phyloP scores from a whole-genome alignment of 768 basidiomycete species.

The Psilocybe tampanensis region DNA sequence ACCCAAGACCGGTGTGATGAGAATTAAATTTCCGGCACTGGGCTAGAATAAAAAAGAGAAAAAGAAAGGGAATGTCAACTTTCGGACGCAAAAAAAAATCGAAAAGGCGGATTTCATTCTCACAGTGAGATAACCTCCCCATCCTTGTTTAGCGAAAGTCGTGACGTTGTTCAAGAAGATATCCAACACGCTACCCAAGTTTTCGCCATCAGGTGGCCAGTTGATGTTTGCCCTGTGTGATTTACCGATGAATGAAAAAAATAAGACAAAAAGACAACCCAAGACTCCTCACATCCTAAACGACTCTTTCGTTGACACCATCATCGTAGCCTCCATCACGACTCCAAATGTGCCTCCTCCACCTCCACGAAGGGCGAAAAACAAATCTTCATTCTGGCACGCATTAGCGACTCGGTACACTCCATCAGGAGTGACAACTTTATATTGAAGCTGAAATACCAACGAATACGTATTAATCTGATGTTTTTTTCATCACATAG shows the following conservation, averaged over 20 bases:
- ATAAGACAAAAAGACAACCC: neutral
- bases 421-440: slow-evolving; percentile 58
- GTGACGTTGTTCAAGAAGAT: slow-evolving; percentile 38
- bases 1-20: slow-evolving; percentile 31
- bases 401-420: slow-evolving; percentile 44
- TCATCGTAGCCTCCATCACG: slow-evolving; percentile 37
- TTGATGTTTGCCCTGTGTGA: slow-evolving; percentile 36
- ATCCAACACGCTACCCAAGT: slow-evolving; percentile 35
- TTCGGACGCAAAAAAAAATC: neutral
- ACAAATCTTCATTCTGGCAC: slow-evolving; percentile 53
- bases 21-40: slow-evolving; percentile 21
- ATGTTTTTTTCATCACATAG: too few relatives aligned
- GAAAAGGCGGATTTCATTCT: neutral
- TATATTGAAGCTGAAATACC: slow-evolving; percentile 44
- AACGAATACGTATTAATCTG: too few relatives aligned
- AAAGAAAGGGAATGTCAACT: neutral
- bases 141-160: slow-evolving; percentile 47
- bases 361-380: slow-evolving; percentile 54
- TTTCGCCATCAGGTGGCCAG: slow-evolving; percentile 29
- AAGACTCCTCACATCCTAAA: slow-evolving; percentile 16
- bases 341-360: slow-evolving; percentile 53
- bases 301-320: slow-evolving; percentile 36
- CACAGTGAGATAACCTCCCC: slow-evolving; percentile 42
- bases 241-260: neutral
- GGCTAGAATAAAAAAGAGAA: slow-evolving; percentile 10